Evolutionary conservation across 1,284 basidiomycete genomes (phyloP).

Genomic region (Leccinum subrobustum): DNA sequence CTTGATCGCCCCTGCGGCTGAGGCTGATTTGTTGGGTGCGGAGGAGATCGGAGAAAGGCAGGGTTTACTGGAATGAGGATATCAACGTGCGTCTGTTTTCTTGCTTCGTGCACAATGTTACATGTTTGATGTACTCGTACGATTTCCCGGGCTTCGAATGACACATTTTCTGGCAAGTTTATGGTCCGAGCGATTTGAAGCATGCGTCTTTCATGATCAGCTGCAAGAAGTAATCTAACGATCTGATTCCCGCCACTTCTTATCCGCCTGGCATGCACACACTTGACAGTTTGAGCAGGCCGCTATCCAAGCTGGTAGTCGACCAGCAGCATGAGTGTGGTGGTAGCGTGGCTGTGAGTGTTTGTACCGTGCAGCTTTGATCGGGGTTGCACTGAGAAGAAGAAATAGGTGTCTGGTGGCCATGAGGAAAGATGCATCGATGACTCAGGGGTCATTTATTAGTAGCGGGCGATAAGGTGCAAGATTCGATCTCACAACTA

Average conservation of each 20-base stretch:
- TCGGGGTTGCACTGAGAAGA: background rate
- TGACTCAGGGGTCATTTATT: background rate
- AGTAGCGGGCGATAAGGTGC: background rate
- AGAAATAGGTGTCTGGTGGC: background rate
- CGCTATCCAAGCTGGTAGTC: background rate
- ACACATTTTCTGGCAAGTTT: background rate
- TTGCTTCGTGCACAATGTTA: background rate
- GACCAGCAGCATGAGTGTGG: background rate
- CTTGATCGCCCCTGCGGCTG: conserved; percentile 7
- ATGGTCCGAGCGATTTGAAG: conserved; percentile 3
- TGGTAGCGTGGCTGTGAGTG: background rate
- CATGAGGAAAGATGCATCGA: background rate
- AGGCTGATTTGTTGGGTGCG: conserved; percentile 11
- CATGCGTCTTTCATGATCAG: conserved; percentile 12
- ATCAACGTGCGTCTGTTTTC: background rate
- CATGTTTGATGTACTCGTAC: background rate
- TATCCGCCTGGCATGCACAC: conserved; percentile 2
- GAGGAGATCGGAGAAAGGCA: conserved; percentile 17
- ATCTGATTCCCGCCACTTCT: conserved; percentile 5
- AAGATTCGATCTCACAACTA: conserved; percentile 3
- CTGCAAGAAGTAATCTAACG: conserved; percentile 3
- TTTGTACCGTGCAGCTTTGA: background rate
- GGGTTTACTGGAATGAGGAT: conserved; percentile 13
- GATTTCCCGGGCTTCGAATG: background rate
- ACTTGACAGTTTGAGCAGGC: background rate